Conservation (phyloP, 345 rosid genomes). For the Camelina laxa region DNA sequence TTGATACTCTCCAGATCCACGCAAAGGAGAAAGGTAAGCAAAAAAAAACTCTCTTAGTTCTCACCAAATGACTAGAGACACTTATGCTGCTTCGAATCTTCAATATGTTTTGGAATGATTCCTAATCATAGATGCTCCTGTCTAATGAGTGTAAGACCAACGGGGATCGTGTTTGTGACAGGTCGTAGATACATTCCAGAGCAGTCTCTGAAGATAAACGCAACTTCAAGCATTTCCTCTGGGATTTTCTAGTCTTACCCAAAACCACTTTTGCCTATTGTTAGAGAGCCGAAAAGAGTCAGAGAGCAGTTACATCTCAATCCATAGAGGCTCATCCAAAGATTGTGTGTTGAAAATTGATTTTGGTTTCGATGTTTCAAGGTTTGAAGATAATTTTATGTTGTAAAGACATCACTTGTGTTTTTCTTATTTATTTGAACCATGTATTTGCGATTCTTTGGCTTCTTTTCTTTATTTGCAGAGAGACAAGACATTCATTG, state of each 20-base stretch:
- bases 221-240: slow-evolving; percentile 83
- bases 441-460: slow-evolving; percentile 27
- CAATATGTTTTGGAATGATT: not conserved
- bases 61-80: slow-evolving; percentile 11
- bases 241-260: slow-evolving; percentile 57
- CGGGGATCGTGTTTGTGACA: slow-evolving; percentile 45
- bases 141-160: slow-evolving; percentile 20
- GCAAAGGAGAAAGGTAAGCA: slow-evolving; percentile 89
- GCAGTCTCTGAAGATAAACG: slow-evolving; percentile 87
- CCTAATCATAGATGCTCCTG: not conserved
- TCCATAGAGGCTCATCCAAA: slow-evolving; percentile 23
- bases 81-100: not conserved
- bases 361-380: slow-evolving; percentile 33
- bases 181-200: slow-evolving; percentile 90
- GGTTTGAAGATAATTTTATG: slow-evolving; percentile 33
- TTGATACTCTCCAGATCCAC: slow-evolving; percentile 84
- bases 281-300: slow-evolving; percentile 26
- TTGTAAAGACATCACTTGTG: slow-evolving; percentile 39
- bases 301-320: slow-evolving; percentile 27
- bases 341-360: slow-evolving; percentile 16
- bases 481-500: slow-evolving; percentile 4
- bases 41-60: slow-evolving; percentile 6
- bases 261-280: slow-evolving; percentile 25
- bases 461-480: not conserved
- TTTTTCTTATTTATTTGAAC: slow-evolving; percentile 25